Evolutionary conservation across 169 alveolate genomes (phyloP).

Genomic region (Plasmodium billcollinsi): DNA sequence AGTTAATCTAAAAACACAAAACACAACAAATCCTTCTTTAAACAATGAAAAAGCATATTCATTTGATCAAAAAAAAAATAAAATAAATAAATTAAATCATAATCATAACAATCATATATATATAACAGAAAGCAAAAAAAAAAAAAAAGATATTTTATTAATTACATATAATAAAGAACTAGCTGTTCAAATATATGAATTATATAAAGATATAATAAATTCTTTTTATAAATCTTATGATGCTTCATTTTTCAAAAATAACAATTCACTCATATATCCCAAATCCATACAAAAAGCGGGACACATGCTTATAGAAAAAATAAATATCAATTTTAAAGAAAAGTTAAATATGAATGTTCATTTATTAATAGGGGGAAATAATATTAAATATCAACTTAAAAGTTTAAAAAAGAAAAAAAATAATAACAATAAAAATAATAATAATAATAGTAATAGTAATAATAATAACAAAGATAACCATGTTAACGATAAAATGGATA

Average conservation of each 20-base stretch:
- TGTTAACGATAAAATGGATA: not conserved
- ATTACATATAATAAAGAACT: slow-evolving; percentile 55
- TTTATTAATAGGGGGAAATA: slow-evolving; percentile 59
- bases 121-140: not conserved
- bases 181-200: slow-evolving; percentile 43
- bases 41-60: not conserved
- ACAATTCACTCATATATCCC: slow-evolving; percentile 10
- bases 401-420: slow-evolving; percentile 15
- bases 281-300: not conserved
- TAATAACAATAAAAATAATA: not conserved
- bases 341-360: slow-evolving; percentile 30
- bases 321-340: slow-evolving; percentile 27
- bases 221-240: slow-evolving; percentile 39
- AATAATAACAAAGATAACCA: not conserved
- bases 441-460: not conserved
- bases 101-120: not conserved
- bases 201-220: slow-evolving; percentile 50
- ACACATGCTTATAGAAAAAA: slow-evolving; percentile 3
- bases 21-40: not conserved
- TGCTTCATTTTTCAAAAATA: slow-evolving; percentile 23
- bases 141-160: slow-evolving; percentile 30
- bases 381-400: slow-evolving; percentile 52
- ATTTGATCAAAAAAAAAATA: not conserved
- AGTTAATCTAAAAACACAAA: not conserved
- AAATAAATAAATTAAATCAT: no score